A percentile compares a stretch with the other conserved stretches of the same genome.
phyloP scores from a whole-genome alignment of 164 flowering plant species.

The Cinnamomum chago region DNA sequence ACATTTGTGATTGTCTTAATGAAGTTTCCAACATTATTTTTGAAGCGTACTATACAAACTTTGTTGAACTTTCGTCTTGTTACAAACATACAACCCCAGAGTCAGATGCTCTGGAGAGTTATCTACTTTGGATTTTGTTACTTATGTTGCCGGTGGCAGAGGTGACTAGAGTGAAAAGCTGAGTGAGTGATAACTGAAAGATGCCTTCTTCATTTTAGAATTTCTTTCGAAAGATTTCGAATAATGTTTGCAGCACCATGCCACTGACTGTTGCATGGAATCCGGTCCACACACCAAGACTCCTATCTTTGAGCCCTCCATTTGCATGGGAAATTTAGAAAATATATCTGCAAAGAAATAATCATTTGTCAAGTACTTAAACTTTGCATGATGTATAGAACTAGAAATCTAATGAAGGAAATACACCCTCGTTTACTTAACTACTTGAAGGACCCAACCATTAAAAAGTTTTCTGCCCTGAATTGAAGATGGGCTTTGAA shows the following conservation, averaged over 20 bases:
- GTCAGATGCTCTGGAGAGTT: too few relatives aligned
- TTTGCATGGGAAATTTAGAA: constrained; percentile 32
- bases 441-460: too few relatives aligned
- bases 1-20: too few relatives aligned
- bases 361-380: background rate
- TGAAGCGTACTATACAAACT: too few relatives aligned
- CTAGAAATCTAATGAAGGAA: background rate
- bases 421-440: background rate
- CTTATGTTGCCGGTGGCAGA: background rate
- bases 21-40: too few relatives aligned
- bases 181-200: constrained; percentile 67
- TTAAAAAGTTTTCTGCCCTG: too few relatives aligned
- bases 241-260: constrained; percentile 35
- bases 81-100: too few relatives aligned
- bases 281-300: constrained; percentile 83
- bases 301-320: constrained; percentile 44
- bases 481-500: background rate
- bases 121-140: too few relatives aligned
- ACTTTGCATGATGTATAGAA: background rate
- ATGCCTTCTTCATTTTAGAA: constrained; percentile 27
- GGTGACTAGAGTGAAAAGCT: constrained; percentile 55
- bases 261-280: constrained; percentile 69
- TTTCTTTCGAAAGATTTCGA: constrained; percentile 21
- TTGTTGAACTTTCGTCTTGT: too few relatives aligned
- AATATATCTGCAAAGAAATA: constrained; percentile 44